Base-by-base conservation (phyloP, 1,139 yeast genomes). In the Yamadazyma atmosphaerica region DNA sequence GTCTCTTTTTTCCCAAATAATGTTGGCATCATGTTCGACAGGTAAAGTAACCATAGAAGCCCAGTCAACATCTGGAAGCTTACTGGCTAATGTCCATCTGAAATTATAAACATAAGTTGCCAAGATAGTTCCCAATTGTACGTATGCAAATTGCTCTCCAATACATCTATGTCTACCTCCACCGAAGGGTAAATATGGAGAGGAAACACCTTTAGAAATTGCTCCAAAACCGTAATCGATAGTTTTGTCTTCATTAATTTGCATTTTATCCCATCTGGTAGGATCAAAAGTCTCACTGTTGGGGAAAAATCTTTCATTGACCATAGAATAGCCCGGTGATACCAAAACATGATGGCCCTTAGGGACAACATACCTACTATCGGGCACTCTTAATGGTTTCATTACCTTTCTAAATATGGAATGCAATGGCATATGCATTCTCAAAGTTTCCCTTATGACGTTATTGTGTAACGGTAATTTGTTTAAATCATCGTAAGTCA, bases 101-200 rank as follows among this genome's bases (percentile, higher is more conserved):
- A 86, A 66, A 47, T 85, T 82, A 62, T 85, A 85, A 26, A 90
- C 78, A 60, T 74, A 86, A 16, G 89, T 79, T 27, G 89, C 70
- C 58, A 94, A 72, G 45, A 92, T 74, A 40, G 95, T 83, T 40
- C 96, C 96, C 54, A 92, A 78, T 71, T 92, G 99, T 50, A 85
- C 83, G 63, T 84, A 88, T 32, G 99, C 99, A 70, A 92, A 92
- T 61, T 90, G 98, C 68, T 92, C 99, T 56, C 99, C 99, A 58
- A 92, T 89, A 70, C 99, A 92, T 71, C 98, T 85, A 64, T 92
- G 99, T 75, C 99, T 86, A 51, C 99, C 99, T 64, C 98, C 98
- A 53, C 98, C 98, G 58, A 92, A 92, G 40, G 98, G 98, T 61
- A 92, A 79, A 67, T 88, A 94, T 40, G 98, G 96, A 35, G 96